Base-by-base conservation (phyloP, 768 basidiomycete species). In the Amanita molliuscula region DNA sequence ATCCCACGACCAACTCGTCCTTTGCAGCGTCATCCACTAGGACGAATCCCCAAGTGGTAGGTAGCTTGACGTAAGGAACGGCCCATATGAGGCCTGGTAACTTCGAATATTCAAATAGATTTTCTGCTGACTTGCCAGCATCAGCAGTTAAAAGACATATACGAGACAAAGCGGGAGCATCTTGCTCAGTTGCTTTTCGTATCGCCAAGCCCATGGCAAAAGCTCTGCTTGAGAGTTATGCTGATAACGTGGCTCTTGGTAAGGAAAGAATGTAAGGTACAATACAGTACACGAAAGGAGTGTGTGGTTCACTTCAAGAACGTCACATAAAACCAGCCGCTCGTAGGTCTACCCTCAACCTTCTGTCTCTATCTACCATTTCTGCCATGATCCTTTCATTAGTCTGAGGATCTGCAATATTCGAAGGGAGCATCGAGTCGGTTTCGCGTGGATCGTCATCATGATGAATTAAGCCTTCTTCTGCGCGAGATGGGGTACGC, bases 91-190 rank as follows among this genome's bases (percentile, higher is more conserved):
- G 71, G 4, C 87, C 85, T 9, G 78, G 81, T 29, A 88, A 77
- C 55, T 84, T 81, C 10, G 68, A 68, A 56, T 71, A 74, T 35
- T 77, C 75, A 65, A 88, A 82, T 25, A 79, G 67, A 33, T 56
- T 56, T 61, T 79, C 78, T 33, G 84, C 84, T 50, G 82, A 81
- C 54, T 65, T 68, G 44, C 88, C 87, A 18, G 82, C 84, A 47
- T 84, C 74, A 16, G 76, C 84, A 3, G 87, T 89, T 47, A 83
- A 69, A 25, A 91, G 72, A 62, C 88, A 91, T 56, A 90, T 84
- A 44, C 65, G 72, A 50, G 82, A 84, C 41, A 91, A 66, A 0
- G 79, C 71, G 2, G 68, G 61, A 15, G 67, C 70, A 57, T 89
- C 87, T 11, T 63, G 65, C 51, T 71, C 67, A 16, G 69, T 73